These are phyloP conservation scores for Austroboletus novae-zelandiae DNA, from an alignment of 1,284 basidiomycete species.

Conservation along the genomic window DNA sequence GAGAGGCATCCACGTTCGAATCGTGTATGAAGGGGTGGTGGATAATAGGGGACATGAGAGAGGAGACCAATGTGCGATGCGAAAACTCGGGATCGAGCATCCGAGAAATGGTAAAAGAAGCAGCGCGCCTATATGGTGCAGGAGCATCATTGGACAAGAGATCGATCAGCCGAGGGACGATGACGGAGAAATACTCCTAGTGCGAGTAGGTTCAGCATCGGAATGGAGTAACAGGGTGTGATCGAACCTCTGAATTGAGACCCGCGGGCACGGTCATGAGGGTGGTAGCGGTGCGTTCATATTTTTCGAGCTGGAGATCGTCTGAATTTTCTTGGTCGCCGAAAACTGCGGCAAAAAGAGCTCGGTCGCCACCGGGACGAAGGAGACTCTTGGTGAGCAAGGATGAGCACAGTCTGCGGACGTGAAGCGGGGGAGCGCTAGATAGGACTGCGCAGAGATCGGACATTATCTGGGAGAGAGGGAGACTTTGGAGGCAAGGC, in stretches of 20 bases:
- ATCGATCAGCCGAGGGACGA: conserved; percentile 54
- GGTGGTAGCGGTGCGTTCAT: conserved; percentile 62
- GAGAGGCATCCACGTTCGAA: conserved; percentile 1
- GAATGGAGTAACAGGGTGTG: background rate
- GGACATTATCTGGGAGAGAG: conserved; percentile 62
- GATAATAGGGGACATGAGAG: conserved; percentile 42
- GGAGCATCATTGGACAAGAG: conserved; percentile 44
- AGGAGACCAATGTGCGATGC: conserved; percentile 35
- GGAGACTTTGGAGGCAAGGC: conserved; percentile 42
- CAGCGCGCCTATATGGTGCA: conserved; percentile 54
- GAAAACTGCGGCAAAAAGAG: conserved; percentile 65
- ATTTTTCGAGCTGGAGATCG: conserved; percentile 56
- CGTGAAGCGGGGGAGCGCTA: conserved; percentile 43
- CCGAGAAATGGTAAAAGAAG: conserved; percentile 66
- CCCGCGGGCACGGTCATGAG: conserved; percentile 55
- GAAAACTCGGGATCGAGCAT: conserved; percentile 45
- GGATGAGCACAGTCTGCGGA: conserved; percentile 54
- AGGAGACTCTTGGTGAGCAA: conserved; percentile 67
- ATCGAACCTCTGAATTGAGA: conserved; percentile 51
- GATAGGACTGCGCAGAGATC: conserved; percentile 59
- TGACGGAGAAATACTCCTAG: conserved; percentile 59
- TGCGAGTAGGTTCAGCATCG: conserved; percentile 1
- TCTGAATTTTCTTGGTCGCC: conserved; percentile 53
- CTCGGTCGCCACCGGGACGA: conserved; percentile 63
- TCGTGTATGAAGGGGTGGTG: conserved; percentile 42